Evolutionary conservation across 768 basidiomycete genomes (phyloP).

Genomic region (Lentinula lateritia): DNA sequence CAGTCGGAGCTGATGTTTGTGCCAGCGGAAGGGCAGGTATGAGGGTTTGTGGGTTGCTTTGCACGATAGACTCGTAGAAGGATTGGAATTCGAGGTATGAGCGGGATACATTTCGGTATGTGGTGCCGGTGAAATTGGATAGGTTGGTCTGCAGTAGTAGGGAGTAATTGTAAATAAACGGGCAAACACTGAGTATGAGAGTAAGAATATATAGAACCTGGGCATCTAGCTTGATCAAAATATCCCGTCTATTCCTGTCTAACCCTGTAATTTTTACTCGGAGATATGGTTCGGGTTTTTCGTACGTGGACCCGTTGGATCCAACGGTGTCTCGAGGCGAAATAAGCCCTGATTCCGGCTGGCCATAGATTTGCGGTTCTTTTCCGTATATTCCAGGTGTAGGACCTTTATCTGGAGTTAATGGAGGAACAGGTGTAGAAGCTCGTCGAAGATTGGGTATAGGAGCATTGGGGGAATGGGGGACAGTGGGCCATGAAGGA

Average conservation of each 20-base stretch:
- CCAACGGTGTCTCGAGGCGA: slow-evolving; percentile 63
- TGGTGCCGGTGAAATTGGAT: slow-evolving; percentile 81
- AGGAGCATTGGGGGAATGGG: slow-evolving; percentile 64
- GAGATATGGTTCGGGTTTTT: slow-evolving; percentile 79
- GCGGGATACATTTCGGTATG: slow-evolving; percentile 91
- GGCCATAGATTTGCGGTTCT: slow-evolving; percentile 83
- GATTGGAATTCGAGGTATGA: slow-evolving; percentile 94
- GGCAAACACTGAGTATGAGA: background rate
- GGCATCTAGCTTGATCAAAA: slow-evolving; percentile 90
- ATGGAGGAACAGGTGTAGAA: slow-evolving; percentile 41
- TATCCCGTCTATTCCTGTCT: slow-evolving; percentile 93
- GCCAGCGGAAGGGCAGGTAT: slow-evolving; percentile 93
- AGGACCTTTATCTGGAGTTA: slow-evolving; percentile 45
- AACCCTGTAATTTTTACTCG: slow-evolving; percentile 85
- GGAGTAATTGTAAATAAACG: background rate
- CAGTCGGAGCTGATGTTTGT: slow-evolving; percentile 93
- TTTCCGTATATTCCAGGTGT: slow-evolving; percentile 62
- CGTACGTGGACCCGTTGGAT: slow-evolving; percentile 66
- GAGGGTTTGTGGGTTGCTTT: slow-evolving; percentile 94
- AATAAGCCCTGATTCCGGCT: slow-evolving; percentile 77
- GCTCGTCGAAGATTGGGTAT: slow-evolving; percentile 69
- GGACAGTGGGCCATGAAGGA: slow-evolving; percentile 79
- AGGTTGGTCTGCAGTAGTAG: slow-evolving; percentile 76
- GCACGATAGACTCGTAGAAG: slow-evolving; percentile 85
- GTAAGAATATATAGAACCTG: slow-evolving; percentile 71